These are phyloP conservation scores for Pichia cabralensis DNA, from an alignment of 805 yeast genomes.

Conservation along the genomic window DNA sequence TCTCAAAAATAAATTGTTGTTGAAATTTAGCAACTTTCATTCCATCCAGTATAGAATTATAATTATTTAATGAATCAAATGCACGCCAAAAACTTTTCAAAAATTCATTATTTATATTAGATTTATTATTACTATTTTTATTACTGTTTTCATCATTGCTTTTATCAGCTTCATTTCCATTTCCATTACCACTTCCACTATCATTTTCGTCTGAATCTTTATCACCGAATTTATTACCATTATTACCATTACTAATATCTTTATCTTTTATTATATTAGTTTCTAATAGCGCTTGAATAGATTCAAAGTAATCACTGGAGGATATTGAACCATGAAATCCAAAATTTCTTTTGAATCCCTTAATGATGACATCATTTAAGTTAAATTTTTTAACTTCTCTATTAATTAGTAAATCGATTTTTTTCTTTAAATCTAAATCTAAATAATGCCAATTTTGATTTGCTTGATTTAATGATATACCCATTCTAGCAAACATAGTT, in stretches of 20 bases:
- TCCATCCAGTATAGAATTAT: constrained; percentile 55
- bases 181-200: constrained; percentile 4
- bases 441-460: constrained; percentile 88
- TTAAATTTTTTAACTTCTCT: constrained; percentile 69
- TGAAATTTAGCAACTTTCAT: constrained; percentile 73
- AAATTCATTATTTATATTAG: constrained; percentile 23
- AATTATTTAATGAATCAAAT: constrained; percentile 42
- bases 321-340: constrained; percentile 83
- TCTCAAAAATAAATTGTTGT: constrained; percentile 74
- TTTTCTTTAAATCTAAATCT: constrained; percentile 70
- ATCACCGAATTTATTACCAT: neutral
- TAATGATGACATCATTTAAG: constrained; percentile 69
- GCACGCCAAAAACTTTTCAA: constrained; percentile 44
- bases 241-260: constrained; percentile 12
- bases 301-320: constrained; percentile 90
- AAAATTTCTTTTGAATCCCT: constrained; percentile 77
- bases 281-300: constrained; percentile 77
- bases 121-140: neutral
- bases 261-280: constrained; percentile 6
- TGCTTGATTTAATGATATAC: constrained; percentile 80
- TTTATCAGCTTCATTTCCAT: constrained; percentile 2
- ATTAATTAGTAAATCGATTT: constrained; percentile 56
- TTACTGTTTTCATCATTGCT: constrained; percentile 20
- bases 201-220: constrained; percentile 7
- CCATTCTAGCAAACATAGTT: constrained; percentile 93